A percentile compares a stretch with the other conserved stretches of the same genome.
Evolutionary conservation across 352 stramenopile genomes (phyloP).

Genomic region (Phytophthora uliginosa): DNA sequence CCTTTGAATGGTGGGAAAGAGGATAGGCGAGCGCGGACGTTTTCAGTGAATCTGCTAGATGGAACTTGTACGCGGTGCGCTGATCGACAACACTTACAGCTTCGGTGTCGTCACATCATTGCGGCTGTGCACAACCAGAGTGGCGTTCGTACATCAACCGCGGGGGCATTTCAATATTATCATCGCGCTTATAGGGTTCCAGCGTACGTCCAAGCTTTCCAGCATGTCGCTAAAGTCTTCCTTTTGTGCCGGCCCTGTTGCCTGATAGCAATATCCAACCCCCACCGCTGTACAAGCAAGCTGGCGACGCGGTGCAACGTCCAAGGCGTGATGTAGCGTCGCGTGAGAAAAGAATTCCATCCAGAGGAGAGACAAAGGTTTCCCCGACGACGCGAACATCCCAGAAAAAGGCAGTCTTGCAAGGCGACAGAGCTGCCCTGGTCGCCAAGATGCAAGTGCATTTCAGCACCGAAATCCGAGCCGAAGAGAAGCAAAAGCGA

Average conservation of each 20-base stretch:
- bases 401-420: background rate
- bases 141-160: background rate
- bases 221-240: too few relatives aligned
- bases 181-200: background rate
- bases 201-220: background rate
- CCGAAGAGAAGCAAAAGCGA: background rate
- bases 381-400: too few relatives aligned
- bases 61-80: slow-evolving; percentile 6
- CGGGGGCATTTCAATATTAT: background rate
- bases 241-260: background rate
- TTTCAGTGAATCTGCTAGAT: background rate
- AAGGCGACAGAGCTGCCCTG: background rate
- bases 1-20: too few relatives aligned
- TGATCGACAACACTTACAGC: slow-evolving; percentile 7
- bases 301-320: background rate
- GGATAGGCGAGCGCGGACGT: too few relatives aligned
- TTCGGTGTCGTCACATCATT: slow-evolving; percentile 5
- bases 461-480: background rate
- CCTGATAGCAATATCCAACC: background rate
- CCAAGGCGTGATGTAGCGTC: background rate
- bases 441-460: background rate
- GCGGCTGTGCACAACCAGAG: background rate
- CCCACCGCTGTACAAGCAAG: background rate
- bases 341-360: background rate
- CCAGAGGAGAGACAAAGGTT: background rate